Evolutionary conservation across 129 eudicot genomes (phyloP).

Genomic region (Pulicaria dysenterica): DNA sequence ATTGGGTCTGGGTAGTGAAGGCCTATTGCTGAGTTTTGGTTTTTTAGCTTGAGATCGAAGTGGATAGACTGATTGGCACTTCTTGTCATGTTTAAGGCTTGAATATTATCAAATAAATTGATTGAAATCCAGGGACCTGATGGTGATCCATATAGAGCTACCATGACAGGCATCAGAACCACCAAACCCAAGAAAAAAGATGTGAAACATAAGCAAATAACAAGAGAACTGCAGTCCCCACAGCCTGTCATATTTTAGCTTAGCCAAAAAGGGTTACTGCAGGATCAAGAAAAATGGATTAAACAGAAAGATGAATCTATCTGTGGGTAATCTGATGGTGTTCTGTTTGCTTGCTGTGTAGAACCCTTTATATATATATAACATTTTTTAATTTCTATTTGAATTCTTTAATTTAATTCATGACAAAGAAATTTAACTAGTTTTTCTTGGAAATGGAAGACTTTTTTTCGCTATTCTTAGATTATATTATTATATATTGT

Average conservation of each 20-base stretch:
- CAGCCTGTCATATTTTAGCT: not conserved
- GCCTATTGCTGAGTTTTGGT: constrained; percentile 20
- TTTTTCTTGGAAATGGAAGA: not conserved
- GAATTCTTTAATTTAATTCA: not conserved
- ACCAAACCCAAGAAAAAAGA: constrained; percentile 3
- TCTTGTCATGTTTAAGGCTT: constrained; percentile 21
- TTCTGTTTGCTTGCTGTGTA: too few relatives aligned
- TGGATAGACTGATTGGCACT: constrained; percentile 3
- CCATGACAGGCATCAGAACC: constrained; percentile 13
- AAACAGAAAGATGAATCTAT: not conserved
- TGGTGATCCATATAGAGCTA: constrained; percentile 14
- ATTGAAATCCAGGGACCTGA: constrained; percentile 23
- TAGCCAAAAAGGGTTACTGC: not conserved
- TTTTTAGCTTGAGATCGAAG: constrained; percentile 30
- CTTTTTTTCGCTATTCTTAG: not conserved
- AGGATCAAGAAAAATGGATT: constrained; percentile 9
- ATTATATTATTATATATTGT: not conserved
- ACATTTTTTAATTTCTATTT: constrained; percentile 10
- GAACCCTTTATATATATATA: not conserved
- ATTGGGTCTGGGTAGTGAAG: constrained; percentile 35
- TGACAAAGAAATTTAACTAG: not conserved
- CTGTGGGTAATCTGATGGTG: too few relatives aligned
- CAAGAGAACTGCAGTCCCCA: not conserved
- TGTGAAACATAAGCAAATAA: not conserved
- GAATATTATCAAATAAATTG: constrained; percentile 23